Conservation (phyloP, 768 basidiomycete genomes). For the Boletus subcaerulescens region DNA sequence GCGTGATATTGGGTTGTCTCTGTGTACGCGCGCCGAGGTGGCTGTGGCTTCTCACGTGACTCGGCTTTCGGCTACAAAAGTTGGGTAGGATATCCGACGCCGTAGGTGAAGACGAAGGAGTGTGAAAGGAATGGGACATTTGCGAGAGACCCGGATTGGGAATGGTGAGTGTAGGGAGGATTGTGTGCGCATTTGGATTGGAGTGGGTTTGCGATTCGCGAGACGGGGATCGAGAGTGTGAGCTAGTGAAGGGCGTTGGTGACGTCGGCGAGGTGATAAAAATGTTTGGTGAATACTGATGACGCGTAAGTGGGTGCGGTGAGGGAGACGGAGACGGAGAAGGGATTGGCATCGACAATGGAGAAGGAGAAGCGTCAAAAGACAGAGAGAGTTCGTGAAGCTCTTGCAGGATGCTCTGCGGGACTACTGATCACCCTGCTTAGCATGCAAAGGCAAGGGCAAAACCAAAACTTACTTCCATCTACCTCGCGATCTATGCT, state of each 20-base stretch:
- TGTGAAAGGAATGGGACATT: conserved; percentile 17
- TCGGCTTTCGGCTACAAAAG: conserved; percentile 8
- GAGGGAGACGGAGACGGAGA: conserved; percentile 31
- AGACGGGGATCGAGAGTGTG: conserved; percentile 22
- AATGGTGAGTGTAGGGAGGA: conserved; percentile 13
- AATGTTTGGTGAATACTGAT: conserved; percentile 56
- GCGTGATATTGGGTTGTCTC: conserved; percentile 29
- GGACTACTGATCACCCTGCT: conserved; percentile 21
- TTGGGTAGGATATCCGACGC: conserved; percentile 16
- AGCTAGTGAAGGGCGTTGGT: conserved; percentile 27
- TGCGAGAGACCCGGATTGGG: not conserved
- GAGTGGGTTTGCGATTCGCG: conserved; percentile 17
- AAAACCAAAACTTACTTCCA: conserved; percentile 9
- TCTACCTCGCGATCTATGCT: conserved; percentile 11
- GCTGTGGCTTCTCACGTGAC: conserved; percentile 27
- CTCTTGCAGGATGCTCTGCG: conserved; percentile 22
- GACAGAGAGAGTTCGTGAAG: conserved; percentile 27
- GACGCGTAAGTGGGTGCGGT: conserved; percentile 14
- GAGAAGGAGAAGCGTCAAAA: conserved; percentile 20
- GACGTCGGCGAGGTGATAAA: conserved; percentile 65
- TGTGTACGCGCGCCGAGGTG: conserved; percentile 21
- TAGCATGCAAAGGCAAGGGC: not conserved
- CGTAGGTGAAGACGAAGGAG: conserved; percentile 31
- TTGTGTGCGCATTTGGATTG: conserved; percentile 4
- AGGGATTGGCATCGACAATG: conserved; percentile 11